Evolutionary conservation across 176 grass and related monocot genomes (phyloP), one percentile per base, ranked within the genome.

Genomic region (Eragrostis curvula): DNA sequence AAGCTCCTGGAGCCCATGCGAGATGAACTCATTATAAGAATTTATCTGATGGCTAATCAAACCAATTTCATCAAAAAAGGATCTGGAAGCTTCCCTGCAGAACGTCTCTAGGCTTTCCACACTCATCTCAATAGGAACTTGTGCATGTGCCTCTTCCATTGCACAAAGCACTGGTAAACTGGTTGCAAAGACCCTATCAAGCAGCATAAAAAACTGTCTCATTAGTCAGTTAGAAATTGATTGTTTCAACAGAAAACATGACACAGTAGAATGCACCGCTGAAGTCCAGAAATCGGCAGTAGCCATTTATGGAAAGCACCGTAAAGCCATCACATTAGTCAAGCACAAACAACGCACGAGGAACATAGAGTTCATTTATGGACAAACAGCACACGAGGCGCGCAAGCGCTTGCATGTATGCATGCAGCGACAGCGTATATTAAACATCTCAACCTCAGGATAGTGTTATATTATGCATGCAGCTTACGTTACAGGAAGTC

Each of bases 41-140:
- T 84, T 95, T 80, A 95, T 86, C 74, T 98, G 93, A 79, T 98
- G 93, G 49, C 86, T 89, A 71, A 98, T 91, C 41, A 98, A 72
- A 75, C 93, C 90, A 74, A 83, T 73, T 75, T 93, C 96, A 30
- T 93, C 70, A 45, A 93, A 98, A 60, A 98, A 98, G 12, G 88
- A 84, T 74, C 76, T 79, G 65, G 96, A 77, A 17, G 87, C 96
- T 60, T 98, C 90, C 71, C 87, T 95, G 68, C 88, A 98, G 30
- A 98, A 95, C 24, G 88, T 90, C 68, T 98, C 93, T 46, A 93
- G 76, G 70, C 78, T 91, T 71, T n/a, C 74, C n/a, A 89, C 18
- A 66, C 67, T 91, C 78, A 94, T 85, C 32, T 91, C 68, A 50
- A 87, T 45, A 60, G 88, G 79, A 85, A 43, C 79, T 73, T 86